phyloP scores from a whole-genome alignment of 2,329 filamentous ascomycete genomes.

The Ramularia collo-cygni region DNA sequence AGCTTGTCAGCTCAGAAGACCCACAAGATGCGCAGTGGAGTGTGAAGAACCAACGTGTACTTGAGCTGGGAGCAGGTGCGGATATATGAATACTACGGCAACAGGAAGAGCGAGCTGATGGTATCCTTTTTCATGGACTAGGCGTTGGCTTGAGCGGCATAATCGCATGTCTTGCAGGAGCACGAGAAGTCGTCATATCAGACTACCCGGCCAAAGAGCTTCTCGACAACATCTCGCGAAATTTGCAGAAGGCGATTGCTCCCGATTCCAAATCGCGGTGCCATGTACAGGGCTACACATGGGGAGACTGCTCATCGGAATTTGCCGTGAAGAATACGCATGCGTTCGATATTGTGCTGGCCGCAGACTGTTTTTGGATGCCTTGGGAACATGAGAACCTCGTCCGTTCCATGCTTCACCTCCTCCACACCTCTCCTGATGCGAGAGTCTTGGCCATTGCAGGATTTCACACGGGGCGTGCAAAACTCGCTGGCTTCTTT shows the following conservation, averaged over 20 bases:
- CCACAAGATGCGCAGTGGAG: constrained; percentile 34
- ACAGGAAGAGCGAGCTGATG: constrained; percentile 19
- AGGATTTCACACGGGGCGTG: constrained; percentile 65
- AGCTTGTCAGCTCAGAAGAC: constrained; percentile 32
- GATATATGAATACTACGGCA: constrained; percentile 34
- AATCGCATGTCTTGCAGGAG: constrained; percentile 39
- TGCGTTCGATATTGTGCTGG: constrained; percentile 56
- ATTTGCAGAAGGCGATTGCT: constrained; percentile 49
- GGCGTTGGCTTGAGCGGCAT: constrained; percentile 44
- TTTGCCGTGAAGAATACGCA: constrained; percentile 35
- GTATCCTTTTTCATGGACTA: constrained; percentile 15
- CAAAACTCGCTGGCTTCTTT: constrained; percentile 61
- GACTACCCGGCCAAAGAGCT: constrained; percentile 62
- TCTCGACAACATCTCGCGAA: constrained; percentile 51
- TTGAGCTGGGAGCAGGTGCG: constrained; percentile 64
- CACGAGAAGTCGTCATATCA: constrained; percentile 49
- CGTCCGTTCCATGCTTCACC: constrained; percentile 54
- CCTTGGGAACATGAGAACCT: constrained; percentile 63
- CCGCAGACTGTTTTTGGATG: constrained; percentile 72
- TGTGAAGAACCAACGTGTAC: constrained; percentile 45
- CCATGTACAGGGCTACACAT: constrained; percentile 54
- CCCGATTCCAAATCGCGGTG: constrained; percentile 33
- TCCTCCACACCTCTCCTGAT: constrained; percentile 42
- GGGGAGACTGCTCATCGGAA: constrained; percentile 49
- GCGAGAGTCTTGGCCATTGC: constrained; percentile 59